A percentile compares a stretch with the other conserved stretches of the same genome.
phyloP scores from a whole-genome alignment of 768 basidiomycete genomes.

The Cantharellus anzutake region DNA sequence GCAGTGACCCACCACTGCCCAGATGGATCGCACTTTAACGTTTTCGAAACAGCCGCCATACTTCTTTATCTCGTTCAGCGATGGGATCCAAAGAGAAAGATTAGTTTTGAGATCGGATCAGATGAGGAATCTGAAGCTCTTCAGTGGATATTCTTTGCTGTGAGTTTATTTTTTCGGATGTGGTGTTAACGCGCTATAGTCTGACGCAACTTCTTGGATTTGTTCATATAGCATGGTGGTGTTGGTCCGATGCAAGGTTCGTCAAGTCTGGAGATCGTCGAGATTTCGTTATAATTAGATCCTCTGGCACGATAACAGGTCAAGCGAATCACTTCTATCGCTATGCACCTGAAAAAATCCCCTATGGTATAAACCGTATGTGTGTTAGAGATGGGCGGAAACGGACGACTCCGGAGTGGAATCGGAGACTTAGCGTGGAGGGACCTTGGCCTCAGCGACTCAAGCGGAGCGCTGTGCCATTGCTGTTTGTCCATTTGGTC shows the following conservation, averaged over 20 bases:
- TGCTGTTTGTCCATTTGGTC: too few relatives aligned
- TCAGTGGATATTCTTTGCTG: conserved; percentile 76
- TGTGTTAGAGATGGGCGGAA: too few relatives aligned
- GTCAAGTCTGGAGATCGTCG: too few relatives aligned
- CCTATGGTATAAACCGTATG: not conserved
- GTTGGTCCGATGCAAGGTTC: conserved; percentile 5
- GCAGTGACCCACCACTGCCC: conserved; percentile 42
- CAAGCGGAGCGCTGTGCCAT: too few relatives aligned
- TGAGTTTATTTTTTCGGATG: too few relatives aligned
- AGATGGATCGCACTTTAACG: conserved; percentile 23
- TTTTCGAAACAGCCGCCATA: conserved; percentile 64
- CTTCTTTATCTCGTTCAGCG: conserved; percentile 60
- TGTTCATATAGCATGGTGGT: conserved; percentile 16
- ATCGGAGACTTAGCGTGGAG: too few relatives aligned
- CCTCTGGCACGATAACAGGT: too few relatives aligned
- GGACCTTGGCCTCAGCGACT: too few relatives aligned
- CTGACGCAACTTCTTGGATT: conserved; percentile 65
- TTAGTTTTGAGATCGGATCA: conserved; percentile 16
- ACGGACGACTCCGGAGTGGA: too few relatives aligned
- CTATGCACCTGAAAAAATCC: conserved; percentile 43
- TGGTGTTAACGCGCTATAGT: too few relatives aligned
- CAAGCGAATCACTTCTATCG: conserved; percentile 50
- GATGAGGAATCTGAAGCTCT: conserved; percentile 51
- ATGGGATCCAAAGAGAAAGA: conserved; percentile 11
- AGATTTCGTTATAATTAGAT: too few relatives aligned